Evolutionary conservation across 2,329 filamentous ascomycete genomes (phyloP), one percentile per base, ranked within the genome.

Genomic region (Bipolaris victoriae): DNA sequence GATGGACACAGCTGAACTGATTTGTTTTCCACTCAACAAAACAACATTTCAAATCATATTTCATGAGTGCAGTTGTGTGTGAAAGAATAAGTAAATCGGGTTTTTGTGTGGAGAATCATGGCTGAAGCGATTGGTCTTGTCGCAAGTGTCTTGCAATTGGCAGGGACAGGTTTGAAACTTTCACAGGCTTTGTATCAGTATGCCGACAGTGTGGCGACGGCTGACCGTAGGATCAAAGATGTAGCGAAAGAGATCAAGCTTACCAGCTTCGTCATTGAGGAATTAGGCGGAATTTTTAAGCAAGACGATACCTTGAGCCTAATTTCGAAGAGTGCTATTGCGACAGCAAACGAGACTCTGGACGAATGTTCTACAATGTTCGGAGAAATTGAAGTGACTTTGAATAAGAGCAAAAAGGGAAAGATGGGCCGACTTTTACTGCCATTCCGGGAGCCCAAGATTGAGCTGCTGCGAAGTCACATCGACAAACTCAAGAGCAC

Each of bases 401-500:
- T 74, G 33, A 66, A 67, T 24, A 73, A 70, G 48, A 62, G 57
- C 33, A 73, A 64, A 49, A 69, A 69, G 40, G 68, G 62, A 15
- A 67, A 59, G 2, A 44, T 71, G 15, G 64, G 68, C 5, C 58
- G 64, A n/a, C 50, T 71, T 3, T 68, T 65, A 55, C 37, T 71
- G 10, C 70, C 71, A 1, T 74, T 74, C 39, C 61, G 67, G n/a
- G 70, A 74, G n/a, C 59, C 53, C 6, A 73, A 72, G 49, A 68
- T 74, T 7, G 66, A 71, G 39, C 47, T 73, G 5, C 45, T 73
- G 31, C 60, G 68, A 18, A 67, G 49, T 20, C 69, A 73, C 39
- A 68, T 74, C 16, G 69, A 72, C 18, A 70, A 69, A 40, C 57
- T 72, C 33, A 74, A 73, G 52, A 70, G 64, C 43, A 72, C 71